Evolutionary conservation across 2,329 filamentous ascomycete genomes (phyloP).

Genomic region (Myriosclerotinia duriaeana): DNA sequence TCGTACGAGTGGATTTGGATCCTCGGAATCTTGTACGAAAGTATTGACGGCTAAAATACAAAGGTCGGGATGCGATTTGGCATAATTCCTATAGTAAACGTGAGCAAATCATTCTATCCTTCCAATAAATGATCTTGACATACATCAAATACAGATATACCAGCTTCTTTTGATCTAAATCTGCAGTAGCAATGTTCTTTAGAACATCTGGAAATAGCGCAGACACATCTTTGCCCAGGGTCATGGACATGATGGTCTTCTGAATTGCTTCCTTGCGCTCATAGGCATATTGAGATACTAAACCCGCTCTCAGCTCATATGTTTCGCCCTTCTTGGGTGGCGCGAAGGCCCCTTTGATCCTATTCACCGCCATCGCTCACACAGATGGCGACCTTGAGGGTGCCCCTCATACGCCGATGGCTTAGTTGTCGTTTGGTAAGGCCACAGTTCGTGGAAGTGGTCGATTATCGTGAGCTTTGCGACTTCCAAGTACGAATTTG

Average conservation of each 20-base stretch:
- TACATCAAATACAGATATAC: slow-evolving; percentile 98
- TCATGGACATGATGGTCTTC: slow-evolving; percentile 99
- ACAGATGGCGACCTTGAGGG: slow-evolving; percentile 43
- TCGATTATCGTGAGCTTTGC: background rate
- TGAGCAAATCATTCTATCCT: slow-evolving; percentile 21
- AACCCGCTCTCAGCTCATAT: slow-evolving; percentile 89
- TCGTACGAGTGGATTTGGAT: slow-evolving; percentile 92
- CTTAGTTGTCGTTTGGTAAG: slow-evolving; percentile 30
- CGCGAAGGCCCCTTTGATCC: slow-evolving; percentile 90
- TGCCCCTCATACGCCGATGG: slow-evolving; percentile 42
- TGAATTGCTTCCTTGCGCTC: slow-evolving; percentile 99
- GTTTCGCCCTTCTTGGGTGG: slow-evolving; percentile 95
- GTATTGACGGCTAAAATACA: slow-evolving; percentile 99
- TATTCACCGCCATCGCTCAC: slow-evolving; percentile 82
- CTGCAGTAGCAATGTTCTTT: slow-evolving; percentile 95
- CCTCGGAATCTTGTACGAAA: slow-evolving; percentile 98
- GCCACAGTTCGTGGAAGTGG: slow-evolving; percentile 30
- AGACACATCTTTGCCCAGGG: slow-evolving; percentile 95
- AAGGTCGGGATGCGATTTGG: slow-evolving; percentile 96
- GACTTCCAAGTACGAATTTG: background rate
- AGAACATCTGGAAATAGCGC: slow-evolving; percentile 95
- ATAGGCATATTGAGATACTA: slow-evolving; percentile 98
- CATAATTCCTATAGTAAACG: slow-evolving; percentile 76
- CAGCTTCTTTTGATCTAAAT: slow-evolving; percentile 98
- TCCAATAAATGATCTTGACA: slow-evolving; percentile 11